Evolutionary conservation across 768 basidiomycete species (phyloP).

Genomic region (Hypsizygus marmoreus): DNA sequence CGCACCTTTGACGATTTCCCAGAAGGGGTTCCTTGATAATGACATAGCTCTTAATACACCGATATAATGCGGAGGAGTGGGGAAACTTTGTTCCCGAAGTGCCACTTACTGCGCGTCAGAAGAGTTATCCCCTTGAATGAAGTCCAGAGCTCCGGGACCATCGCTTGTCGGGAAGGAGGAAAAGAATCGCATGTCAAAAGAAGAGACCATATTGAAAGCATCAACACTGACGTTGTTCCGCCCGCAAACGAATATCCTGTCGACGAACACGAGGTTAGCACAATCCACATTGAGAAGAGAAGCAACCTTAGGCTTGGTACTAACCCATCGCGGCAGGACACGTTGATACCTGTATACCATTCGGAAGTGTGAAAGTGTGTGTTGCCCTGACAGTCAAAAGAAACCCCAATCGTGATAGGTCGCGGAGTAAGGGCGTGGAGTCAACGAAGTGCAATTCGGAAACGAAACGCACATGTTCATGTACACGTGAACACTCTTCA

Average conservation of each 20-base stretch:
- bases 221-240: conserved; percentile 77
- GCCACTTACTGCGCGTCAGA: conserved; percentile 52
- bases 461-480: conserved; percentile 61
- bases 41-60: not conserved
- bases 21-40: conserved; percentile 66
- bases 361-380: conserved; percentile 62
- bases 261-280: conserved; percentile 6
- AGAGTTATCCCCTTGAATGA: conserved; percentile 72
- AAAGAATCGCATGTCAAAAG: not conserved
- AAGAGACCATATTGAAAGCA: too few relatives aligned
- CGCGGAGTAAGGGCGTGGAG: too few relatives aligned
- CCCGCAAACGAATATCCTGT: conserved; percentile 76
- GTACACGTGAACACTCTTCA: conserved; percentile 72
- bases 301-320: conserved; percentile 17
- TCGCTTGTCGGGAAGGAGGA: conserved; percentile 44
- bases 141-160: conserved; percentile 80
- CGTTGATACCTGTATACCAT: conserved; percentile 68
- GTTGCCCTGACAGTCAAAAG: conserved; percentile 47
- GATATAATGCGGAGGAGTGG: conserved; percentile 11
- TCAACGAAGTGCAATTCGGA: too few relatives aligned
- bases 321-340: conserved; percentile 80
- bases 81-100: not conserved
- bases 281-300: not conserved
- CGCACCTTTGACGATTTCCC: conserved; percentile 76
- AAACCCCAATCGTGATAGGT: too few relatives aligned